Evolutionary conservation across 2,329 filamentous ascomycete species (phyloP), one percentile per base, ranked within the genome.

Genomic region (Pestalotiopsis sp.): DNA sequence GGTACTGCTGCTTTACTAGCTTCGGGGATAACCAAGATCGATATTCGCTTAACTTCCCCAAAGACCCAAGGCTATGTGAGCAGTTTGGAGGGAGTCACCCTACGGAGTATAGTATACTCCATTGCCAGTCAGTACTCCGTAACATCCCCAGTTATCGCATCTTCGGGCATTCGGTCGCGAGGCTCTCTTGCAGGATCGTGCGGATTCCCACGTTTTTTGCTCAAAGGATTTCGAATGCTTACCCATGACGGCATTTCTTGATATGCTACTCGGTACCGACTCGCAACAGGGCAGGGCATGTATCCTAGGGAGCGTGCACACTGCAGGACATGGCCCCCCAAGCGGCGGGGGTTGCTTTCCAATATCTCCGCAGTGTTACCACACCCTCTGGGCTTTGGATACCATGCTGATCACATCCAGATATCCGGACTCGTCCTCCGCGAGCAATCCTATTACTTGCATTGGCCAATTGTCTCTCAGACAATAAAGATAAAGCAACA

Each of bases 281-380:
- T 52, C 45, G 20, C 7, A 52, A 52, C 6, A n/a, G 45, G 23
- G 17, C 45, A 52, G 20, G 17, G 5, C 31, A 2, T 9, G 45
- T 20, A 52, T n/a, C 6, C 17, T n/a, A n/a, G 45, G 45, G 45
- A 52, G 45, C 45, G 45, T 52, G 45, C 45, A 52, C 45, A 52
- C 45, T 52, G 45, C n/a, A 52, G n/a, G 14, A 52, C 20, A 52
- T 52, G 45, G 45, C 45, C 45, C 45, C 45, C 45, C n/a, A 52
- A 20, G 57, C 57, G 27, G 20, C 20, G 57, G 57, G 57, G 57
- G 11, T 36, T 36, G 57, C 23, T 59, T 59, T 59, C 23, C 57
- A 62, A 62, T 39, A 62, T 62, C 27, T 62, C 59, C 59, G 59
- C 59, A 62, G 31, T 62, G 59, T 17, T 20, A 62, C 59, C 59